phyloP scores from a whole-genome alignment of 176 grass and related monocot genomes.

The Leersia perrieri region DNA sequence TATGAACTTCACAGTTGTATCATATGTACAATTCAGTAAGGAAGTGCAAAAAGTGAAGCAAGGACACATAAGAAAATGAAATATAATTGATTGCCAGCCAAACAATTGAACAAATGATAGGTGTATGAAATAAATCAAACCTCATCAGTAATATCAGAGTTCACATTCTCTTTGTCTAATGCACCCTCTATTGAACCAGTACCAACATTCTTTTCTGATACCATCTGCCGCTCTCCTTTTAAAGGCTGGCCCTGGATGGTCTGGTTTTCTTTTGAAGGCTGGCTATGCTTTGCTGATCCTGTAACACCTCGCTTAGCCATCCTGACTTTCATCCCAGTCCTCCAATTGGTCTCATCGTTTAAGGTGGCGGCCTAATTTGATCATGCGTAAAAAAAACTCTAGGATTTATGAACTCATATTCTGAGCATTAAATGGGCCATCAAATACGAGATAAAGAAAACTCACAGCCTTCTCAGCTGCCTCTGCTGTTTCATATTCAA shows the following conservation, averaged over 20 bases:
- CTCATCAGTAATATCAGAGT: slow-evolving; percentile 32
- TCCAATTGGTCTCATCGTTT: slow-evolving; percentile 90
- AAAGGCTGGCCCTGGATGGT: slow-evolving; percentile 37
- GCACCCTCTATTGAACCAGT: slow-evolving; percentile 19
- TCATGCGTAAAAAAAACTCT: slow-evolving; percentile 17
- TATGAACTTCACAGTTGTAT: not conserved
- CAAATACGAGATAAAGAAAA: slow-evolving; percentile 33
- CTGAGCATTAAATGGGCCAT: slow-evolving; percentile 3
- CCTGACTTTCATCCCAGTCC: slow-evolving; percentile 80
- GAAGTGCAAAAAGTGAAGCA: slow-evolving; percentile 12
- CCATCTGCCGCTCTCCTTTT: slow-evolving; percentile 39
- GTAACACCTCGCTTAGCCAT: slow-evolving; percentile 57
- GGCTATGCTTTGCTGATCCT: slow-evolving; percentile 29
- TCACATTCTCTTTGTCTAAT: slow-evolving; percentile 36
- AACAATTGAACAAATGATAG: slow-evolving; percentile 5
- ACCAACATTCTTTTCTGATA: slow-evolving; percentile 32
- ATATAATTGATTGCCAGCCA: not conserved
- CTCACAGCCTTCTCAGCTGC: slow-evolving; percentile 80
- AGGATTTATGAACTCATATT: not conserved
- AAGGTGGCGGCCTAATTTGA: slow-evolving; percentile 58
- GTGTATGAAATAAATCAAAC: slow-evolving; percentile 5
- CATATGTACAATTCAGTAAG: not conserved
- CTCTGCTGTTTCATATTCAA: slow-evolving; percentile 67
- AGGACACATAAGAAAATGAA: not conserved
- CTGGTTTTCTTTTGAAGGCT: slow-evolving; percentile 52